These are phyloP conservation scores for Solanum dulcamara DNA, from an alignment of 257 asterid species.

Conservation along the genomic window DNA sequence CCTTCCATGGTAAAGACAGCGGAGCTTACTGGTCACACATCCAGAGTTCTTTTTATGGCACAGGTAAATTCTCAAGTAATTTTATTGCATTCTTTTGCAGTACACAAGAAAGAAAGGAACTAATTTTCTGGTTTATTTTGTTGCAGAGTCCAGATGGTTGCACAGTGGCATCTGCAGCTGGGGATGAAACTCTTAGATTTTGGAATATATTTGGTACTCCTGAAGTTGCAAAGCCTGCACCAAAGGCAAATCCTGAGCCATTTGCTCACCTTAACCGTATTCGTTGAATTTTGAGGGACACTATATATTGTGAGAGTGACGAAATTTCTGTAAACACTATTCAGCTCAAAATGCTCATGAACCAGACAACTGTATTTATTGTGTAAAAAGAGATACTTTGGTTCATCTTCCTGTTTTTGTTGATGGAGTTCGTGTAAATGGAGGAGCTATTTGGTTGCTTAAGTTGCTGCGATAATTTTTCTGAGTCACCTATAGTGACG, in stretches of 20 bases:
- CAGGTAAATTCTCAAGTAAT: conserved; percentile 8
- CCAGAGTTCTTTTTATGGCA: conserved; percentile 52
- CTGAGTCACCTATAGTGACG: background rate
- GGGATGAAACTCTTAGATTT: conserved; percentile 39
- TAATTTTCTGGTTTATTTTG: background rate
- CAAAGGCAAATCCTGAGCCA: conserved; percentile 24
- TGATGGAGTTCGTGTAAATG: background rate
- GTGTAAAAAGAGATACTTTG: background rate
- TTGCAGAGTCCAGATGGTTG: conserved; percentile 52
- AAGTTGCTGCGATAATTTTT: background rate
- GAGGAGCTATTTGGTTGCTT: background rate
- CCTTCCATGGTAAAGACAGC: conserved; percentile 44
- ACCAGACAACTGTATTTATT: background rate
- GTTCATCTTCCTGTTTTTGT: background rate
- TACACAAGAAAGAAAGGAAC: too few relatives aligned
- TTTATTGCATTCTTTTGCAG: background rate
- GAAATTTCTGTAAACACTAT: background rate
- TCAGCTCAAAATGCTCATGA: background rate
- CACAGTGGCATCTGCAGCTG: conserved; percentile 59
- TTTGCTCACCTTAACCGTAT: conserved; percentile 40
- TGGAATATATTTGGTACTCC: conserved; percentile 57
- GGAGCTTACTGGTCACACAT: conserved; percentile 49
- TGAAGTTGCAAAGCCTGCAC: conserved; percentile 33
- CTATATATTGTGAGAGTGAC: background rate
- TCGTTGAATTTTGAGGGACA: conserved; percentile 5